phyloP scores from a whole-genome alignment of 805 yeast species.

The Schwanniomyces occidentalis region DNA sequence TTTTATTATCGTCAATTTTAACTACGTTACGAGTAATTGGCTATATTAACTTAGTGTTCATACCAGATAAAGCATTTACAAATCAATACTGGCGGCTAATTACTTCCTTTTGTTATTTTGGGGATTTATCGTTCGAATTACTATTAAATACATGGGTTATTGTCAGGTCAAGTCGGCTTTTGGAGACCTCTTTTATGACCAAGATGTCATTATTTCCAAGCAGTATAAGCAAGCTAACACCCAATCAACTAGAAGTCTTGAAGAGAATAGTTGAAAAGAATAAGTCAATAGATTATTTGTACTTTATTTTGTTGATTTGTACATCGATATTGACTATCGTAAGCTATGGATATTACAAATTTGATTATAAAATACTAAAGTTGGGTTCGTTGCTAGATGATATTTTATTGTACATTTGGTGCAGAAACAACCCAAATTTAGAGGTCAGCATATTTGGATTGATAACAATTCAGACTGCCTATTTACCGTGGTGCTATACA shows the following conservation, averaged over 20 bases:
- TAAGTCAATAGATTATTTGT: slow-evolving; percentile 30
- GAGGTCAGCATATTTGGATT: slow-evolving; percentile 23
- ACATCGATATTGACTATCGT: slow-evolving; percentile 20
- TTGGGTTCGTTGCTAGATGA: slow-evolving; percentile 29
- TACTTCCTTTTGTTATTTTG: slow-evolving; percentile 35
- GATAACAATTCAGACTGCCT: slow-evolving; percentile 18
- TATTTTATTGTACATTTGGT: slow-evolving; percentile 27
- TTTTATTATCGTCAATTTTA: slow-evolving; percentile 19
- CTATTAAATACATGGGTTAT: slow-evolving; percentile 20
- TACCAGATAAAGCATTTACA: slow-evolving; percentile 26
- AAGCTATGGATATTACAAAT: slow-evolving; percentile 15
- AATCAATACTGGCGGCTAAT: slow-evolving; percentile 40
- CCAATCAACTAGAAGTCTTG: slow-evolving; percentile 16
- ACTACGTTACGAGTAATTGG: slow-evolving; percentile 21
- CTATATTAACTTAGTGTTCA: slow-evolving; percentile 19
- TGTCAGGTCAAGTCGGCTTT: slow-evolving; percentile 16
- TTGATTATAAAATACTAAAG: slow-evolving; percentile 12
- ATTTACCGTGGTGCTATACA: slow-evolving; percentile 18
- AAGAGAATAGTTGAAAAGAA: slow-evolving; percentile 14
- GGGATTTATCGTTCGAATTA: slow-evolving; percentile 22
- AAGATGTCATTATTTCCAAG: slow-evolving; percentile 23
- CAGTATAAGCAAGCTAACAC: slow-evolving; percentile 13
- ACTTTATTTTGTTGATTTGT: slow-evolving; percentile 26
- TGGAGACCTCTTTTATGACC: slow-evolving; percentile 26
- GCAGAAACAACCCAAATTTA: slow-evolving; percentile 27